Evolutionary conservation across 257 asterid species (phyloP), one percentile per base, ranked within the genome.

Genomic region (Solanum gracilifrons): DNA sequence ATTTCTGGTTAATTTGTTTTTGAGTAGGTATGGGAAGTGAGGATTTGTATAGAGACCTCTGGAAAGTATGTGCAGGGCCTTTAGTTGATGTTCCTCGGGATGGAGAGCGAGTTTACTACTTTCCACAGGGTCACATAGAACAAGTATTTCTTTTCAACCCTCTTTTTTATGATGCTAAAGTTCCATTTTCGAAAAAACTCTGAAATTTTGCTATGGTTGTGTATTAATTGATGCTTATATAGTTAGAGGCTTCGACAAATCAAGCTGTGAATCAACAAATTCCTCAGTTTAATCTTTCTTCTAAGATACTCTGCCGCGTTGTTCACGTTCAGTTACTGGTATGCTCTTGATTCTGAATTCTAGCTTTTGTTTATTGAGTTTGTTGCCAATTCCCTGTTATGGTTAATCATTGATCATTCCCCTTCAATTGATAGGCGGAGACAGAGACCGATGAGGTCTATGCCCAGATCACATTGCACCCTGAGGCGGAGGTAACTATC

Each of bases 31-130:
- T 77, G 32, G 91, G 15, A 77, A 86, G 85, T 29, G 91, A 90
- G 87, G 89, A 87, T 83, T 84, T 95, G 88, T 93, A 93, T 88
- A 88, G 87, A 71, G 96, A 92, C 88, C 92, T 95, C 29, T 95
- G 98, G 98, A 95, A 90, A 91, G 96, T 98, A 51, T 95, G 98
- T 90, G 98, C 98, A 4, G 98, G 98, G 21, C 96, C 97, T 85
- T 88, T 94, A 89, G 98, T 94, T 66, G 95, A 94, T 89, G 89
- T 95, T 89, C 98, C 95, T 87, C 86, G 93, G 80, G 27, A 73
- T 85, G 90, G 90, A 68, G 95, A 95, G 73, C 90, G 95, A 88
- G 96, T 92, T 89, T 95, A 91, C 91, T 95, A 95, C 90, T 95
- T 95, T 87, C 97, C 98, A 85, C 98, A 95, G 86, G 98, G 98